Conservation (phyloP, 306 rosid species). For the Rosa chinensis region DNA sequence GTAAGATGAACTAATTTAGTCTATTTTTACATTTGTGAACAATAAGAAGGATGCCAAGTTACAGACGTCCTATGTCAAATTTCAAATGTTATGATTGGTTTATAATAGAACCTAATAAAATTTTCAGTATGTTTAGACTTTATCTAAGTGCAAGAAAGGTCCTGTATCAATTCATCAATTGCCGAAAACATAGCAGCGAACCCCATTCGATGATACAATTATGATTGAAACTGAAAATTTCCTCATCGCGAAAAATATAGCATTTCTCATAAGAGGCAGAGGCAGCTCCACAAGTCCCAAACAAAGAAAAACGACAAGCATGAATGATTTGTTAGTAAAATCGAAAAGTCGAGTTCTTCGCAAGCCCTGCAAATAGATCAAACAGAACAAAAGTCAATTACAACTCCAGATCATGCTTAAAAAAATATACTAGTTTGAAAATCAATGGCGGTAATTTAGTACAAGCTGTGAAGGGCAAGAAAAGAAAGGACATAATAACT, state of each 20-base stretch:
- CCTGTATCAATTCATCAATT: background rate
- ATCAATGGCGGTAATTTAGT: background rate
- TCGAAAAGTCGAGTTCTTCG: background rate
- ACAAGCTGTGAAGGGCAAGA: background rate
- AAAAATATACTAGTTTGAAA: background rate
- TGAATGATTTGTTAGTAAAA: conserved; percentile 8
- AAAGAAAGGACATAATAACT: background rate
- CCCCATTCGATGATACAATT: background rate
- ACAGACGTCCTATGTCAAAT: background rate
- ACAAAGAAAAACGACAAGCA: background rate
- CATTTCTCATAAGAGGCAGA: background rate
- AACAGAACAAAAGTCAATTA: background rate
- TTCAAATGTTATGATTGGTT: background rate
- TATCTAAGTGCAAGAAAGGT: background rate
- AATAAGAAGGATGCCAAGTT: background rate
- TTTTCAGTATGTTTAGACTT: background rate
- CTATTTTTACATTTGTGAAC: background rate
- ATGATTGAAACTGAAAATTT: background rate
- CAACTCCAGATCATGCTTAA: background rate
- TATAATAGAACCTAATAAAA: background rate
- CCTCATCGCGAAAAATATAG: background rate
- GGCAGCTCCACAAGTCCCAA: conserved; percentile 6
- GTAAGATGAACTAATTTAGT: too few species aligned
- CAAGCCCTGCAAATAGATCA: conserved; percentile 11
- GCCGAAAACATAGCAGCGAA: background rate